These are phyloP conservation scores for Magnusiomyces suaveolens DNA, from an alignment of 1,139 yeast species.

Conservation along the genomic window DNA sequence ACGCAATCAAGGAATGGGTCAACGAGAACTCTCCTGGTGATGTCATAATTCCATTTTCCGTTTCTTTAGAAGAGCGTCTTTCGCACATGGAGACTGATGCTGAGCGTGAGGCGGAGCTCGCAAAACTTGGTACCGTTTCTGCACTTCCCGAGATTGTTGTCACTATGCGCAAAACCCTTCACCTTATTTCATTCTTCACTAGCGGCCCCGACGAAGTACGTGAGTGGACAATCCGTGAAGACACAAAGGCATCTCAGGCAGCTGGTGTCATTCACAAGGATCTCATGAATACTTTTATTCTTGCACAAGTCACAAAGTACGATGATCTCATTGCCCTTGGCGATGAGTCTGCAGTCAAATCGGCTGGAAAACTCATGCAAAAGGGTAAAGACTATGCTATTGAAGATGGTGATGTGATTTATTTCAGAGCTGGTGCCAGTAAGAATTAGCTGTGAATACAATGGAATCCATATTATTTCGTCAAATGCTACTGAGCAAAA, in stretches of 20 bases:
- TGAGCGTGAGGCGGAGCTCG: conserved; percentile 85
- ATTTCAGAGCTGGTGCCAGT: conserved; percentile 95
- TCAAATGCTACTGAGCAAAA: background rate
- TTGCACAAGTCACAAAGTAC: conserved; percentile 81
- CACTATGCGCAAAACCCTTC: conserved; percentile 58
- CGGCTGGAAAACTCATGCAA: conserved; percentile 84
- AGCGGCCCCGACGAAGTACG: conserved; percentile 85
- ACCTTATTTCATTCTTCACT: conserved; percentile 78
- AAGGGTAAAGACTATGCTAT: conserved; percentile 98
- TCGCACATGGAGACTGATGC: conserved; percentile 82
- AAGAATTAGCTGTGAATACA: conserved; percentile 57
- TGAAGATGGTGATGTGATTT: conserved; percentile 83
- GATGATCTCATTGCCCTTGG: conserved; percentile 72
- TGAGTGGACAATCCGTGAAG: conserved; percentile 81
- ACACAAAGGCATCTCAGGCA: conserved; percentile 80
- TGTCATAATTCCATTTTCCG: conserved; percentile 85
- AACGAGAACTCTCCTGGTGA: conserved; percentile 93
- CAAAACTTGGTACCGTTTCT: conserved; percentile 73
- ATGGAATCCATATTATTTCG: background rate
- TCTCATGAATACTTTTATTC: conserved; percentile 70
- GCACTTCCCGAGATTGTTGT: conserved; percentile 80
- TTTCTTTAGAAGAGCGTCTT: conserved; percentile 84
- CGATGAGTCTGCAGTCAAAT: conserved; percentile 77
- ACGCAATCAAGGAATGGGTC: conserved; percentile 93
- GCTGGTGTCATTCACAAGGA: conserved; percentile 93